Conservation (phyloP, 2,329 filamentous ascomycete species). For the Trichoderma semiorbis region DNA sequence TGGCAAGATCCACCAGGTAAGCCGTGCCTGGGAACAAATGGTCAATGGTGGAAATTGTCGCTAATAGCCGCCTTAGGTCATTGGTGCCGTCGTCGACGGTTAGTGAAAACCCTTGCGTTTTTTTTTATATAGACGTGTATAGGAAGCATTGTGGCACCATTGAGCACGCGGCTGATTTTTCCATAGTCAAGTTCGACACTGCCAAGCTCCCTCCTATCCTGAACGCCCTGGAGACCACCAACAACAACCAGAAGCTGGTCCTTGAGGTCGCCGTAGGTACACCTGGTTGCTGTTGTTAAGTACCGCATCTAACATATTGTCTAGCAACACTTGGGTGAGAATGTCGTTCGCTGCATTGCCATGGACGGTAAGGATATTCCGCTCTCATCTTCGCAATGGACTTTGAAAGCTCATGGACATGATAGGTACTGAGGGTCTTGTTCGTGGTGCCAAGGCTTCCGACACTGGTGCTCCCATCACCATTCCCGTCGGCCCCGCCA, state of each 20-base stretch:
- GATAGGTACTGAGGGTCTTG: slow-evolving; percentile 96
- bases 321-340: slow-evolving; percentile 99
- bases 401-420: neutral
- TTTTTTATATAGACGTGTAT: neutral
- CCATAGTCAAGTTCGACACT: slow-evolving; percentile 89
- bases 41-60: slow-evolving; percentile 26
- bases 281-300: slow-evolving; percentile 9
- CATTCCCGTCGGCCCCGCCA: slow-evolving; percentile 90
- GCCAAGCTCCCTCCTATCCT: slow-evolving; percentile 95
- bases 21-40: slow-evolving; percentile 24
- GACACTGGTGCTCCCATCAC: slow-evolving; percentile 95
- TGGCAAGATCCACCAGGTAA: slow-evolving; percentile 68
- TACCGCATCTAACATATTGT: slow-evolving; percentile 36
- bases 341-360: slow-evolving; percentile 98
- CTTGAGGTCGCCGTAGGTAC: slow-evolving; percentile 87
- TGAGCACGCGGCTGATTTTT: slow-evolving; percentile 25
- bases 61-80: slow-evolving; percentile 71
- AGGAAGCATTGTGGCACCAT: neutral
- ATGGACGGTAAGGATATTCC: slow-evolving; percentile 81
- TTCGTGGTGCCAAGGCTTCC: slow-evolving; percentile 78
- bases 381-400: neutral
- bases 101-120: slow-evolving; percentile 42
- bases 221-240: slow-evolving; percentile 89
- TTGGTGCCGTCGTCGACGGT: slow-evolving; percentile 99
- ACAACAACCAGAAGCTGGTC: slow-evolving; percentile 90